Evolutionary conservation across 2,329 filamentous ascomycete genomes (phyloP).

Genomic region (Eutypa lata): DNA sequence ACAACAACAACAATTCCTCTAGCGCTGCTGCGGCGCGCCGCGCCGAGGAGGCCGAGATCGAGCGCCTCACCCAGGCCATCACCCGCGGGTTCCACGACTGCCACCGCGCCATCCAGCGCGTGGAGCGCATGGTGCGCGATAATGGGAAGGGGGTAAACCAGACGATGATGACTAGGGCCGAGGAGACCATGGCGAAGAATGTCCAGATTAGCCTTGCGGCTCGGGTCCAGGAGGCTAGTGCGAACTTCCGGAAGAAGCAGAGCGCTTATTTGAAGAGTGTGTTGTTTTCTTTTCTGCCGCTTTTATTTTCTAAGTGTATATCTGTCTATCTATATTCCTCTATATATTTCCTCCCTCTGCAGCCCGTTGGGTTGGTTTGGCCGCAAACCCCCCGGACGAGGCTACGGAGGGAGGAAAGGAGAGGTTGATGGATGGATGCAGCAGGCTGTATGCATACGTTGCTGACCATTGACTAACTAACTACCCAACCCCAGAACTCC

Average conservation of each 20-base stretch:
- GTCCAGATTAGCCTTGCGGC: slow-evolving; percentile 89
- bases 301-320: too few relatives aligned
- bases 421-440: too few relatives aligned
- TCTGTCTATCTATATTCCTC: too few relatives aligned
- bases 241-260: slow-evolving; percentile 94
- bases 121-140: slow-evolving; percentile 84
- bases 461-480: background rate
- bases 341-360: too few relatives aligned
- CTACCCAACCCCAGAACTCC: slow-evolving; percentile 57
- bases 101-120: slow-evolving; percentile 80
- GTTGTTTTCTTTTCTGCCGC: slow-evolving; percentile 10
- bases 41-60: slow-evolving; percentile 85
- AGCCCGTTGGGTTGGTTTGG: too few relatives aligned
- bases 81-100: slow-evolving; percentile 87
- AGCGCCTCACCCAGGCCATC: slow-evolving; percentile 84
- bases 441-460: too few relatives aligned
- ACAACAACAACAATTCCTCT: too few relatives aligned
- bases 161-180: slow-evolving; percentile 63
- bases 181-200: slow-evolving; percentile 95
- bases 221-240: slow-evolving; percentile 86
- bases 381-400: too few relatives aligned
- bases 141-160: slow-evolving; percentile 42
- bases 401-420: too few relatives aligned
- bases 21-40: slow-evolving; percentile 56
- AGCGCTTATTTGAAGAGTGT: slow-evolving; percentile 91